These are phyloP conservation scores for Zygoascus bituminiphila DNA, from an alignment of 805 yeast species.

Conservation along the genomic window DNA sequence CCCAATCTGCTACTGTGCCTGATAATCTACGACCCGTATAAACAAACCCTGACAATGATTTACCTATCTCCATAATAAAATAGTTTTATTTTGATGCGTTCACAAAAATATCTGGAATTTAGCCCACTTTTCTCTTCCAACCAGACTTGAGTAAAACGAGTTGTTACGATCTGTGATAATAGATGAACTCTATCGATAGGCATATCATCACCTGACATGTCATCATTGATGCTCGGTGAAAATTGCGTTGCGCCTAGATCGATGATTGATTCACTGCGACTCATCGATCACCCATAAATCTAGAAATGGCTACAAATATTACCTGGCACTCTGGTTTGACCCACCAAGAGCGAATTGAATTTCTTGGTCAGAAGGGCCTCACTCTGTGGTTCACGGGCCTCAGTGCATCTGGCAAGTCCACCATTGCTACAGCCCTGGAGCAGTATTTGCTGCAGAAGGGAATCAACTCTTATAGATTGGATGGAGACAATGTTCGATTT, in stretches of 20 bases:
- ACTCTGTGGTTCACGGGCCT: constrained; percentile 95
- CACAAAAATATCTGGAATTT: too few species aligned
- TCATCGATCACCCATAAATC: neutral
- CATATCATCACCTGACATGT: neutral
- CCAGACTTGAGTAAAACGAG: too few species aligned
- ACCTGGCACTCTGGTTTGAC: constrained; percentile 93
- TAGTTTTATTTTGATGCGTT: too few species aligned
- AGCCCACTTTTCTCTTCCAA: too few species aligned
- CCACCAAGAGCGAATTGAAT: constrained; percentile 64
- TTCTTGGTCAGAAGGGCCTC: constrained; percentile 75
- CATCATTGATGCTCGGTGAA: neutral
- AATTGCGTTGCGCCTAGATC: neutral
- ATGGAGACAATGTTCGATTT: constrained; percentile 87
- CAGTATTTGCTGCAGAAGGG: constrained; percentile 65
- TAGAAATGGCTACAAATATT: constrained; percentile 82
- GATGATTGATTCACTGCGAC: neutral
- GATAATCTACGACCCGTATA: too few species aligned
- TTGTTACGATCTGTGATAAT: too few species aligned
- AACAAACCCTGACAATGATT: too few species aligned
- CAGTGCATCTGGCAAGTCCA: constrained; percentile 87
- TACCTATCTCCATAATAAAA: too few species aligned
- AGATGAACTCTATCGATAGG: too few species aligned
- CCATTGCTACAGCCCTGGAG: constrained; percentile 92
- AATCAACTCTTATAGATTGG: constrained; percentile 74
- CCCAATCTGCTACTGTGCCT: too few species aligned